Evolutionary conservation across 768 basidiomycete genomes (phyloP).

Genomic region (Pisolithus orientalis): DNA sequence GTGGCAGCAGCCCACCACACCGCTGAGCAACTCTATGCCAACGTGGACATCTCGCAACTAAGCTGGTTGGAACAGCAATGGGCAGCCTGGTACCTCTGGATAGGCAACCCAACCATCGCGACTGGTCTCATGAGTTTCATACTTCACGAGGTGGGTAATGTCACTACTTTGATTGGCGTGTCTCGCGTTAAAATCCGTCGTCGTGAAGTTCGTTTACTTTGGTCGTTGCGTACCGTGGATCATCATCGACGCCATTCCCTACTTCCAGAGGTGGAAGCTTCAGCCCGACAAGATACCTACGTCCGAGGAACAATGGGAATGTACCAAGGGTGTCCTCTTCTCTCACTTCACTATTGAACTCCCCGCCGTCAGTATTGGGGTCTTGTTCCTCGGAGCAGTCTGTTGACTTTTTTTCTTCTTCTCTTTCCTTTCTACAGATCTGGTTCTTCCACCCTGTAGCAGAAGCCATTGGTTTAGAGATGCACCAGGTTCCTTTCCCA

Average conservation of each 20-base stretch:
- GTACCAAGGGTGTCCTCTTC: constrained; percentile 89
- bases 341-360: constrained; percentile 95
- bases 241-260: constrained; percentile 89
- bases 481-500: constrained; percentile 92
- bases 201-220: constrained; percentile 83
- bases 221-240: constrained; percentile 94
- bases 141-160: constrained; percentile 76
- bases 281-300: constrained; percentile 84
- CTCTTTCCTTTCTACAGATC: constrained; percentile 44
- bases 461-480: constrained; percentile 81
- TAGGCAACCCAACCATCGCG: constrained; percentile 86
- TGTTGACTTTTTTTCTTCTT: neutral
- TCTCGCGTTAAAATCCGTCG: neutral
- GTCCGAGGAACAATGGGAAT: constrained; percentile 83
- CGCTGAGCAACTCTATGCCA: constrained; percentile 45
- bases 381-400: neutral
- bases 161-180: neutral
- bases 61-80: constrained; percentile 74
- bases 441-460: constrained; percentile 91
- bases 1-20: constrained; percentile 23
- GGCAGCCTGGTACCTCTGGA: constrained; percentile 79
- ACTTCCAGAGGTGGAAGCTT: constrained; percentile 91
- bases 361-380: constrained; percentile 56
- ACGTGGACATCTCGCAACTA: constrained; percentile 53
- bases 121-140: constrained; percentile 92